These are phyloP conservation scores for Capronia coronata DNA, from an alignment of 2,329 filamentous ascomycete genomes.

Conservation along the genomic window DNA sequence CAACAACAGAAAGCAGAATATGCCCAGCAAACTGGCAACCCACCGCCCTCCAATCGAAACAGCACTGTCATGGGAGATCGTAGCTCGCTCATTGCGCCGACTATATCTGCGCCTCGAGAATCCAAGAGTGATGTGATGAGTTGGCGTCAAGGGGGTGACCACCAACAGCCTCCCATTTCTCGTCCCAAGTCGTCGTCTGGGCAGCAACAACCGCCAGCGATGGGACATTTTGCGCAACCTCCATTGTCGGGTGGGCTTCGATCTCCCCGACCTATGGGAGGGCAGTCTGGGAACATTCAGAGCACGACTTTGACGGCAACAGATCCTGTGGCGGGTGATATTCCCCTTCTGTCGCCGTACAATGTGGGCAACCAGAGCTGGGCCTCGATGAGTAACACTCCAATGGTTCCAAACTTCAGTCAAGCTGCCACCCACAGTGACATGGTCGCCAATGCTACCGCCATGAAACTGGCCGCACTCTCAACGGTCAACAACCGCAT, in stretches of 20 bases:
- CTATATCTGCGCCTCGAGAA: constrained; percentile 62
- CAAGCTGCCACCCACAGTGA: constrained; percentile 68
- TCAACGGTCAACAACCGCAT: constrained; percentile 98
- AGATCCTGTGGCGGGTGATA: constrained; percentile 61
- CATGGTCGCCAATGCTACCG: constrained; percentile 97
- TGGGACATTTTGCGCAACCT: constrained; percentile 92
- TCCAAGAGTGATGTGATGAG: constrained; percentile 54
- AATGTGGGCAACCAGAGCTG: constrained; percentile 79
- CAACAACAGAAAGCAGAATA: constrained; percentile 97
- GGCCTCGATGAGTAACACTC: constrained; percentile 98
- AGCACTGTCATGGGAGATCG: constrained; percentile 74
- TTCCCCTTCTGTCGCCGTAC: constrained; percentile 78
- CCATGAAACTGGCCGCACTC: constrained; percentile 95
- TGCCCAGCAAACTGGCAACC: constrained; percentile 86
- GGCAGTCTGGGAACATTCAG: constrained; percentile 64
- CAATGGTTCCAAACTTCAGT: constrained; percentile 83
- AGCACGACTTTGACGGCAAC: constrained; percentile 71
- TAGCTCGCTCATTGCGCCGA: constrained; percentile 65
- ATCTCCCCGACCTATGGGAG: constrained; percentile 66
- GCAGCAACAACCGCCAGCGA: constrained; percentile 55
- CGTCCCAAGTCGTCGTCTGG: constrained; percentile 73
- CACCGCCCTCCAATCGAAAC: constrained; percentile 86
- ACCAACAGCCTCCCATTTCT: constrained; percentile 46
- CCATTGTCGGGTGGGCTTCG: constrained; percentile 64
- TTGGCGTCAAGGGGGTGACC: constrained; percentile 58